Evolutionary conservation across 2,329 filamentous ascomycete genomes (phyloP).

Genomic region (Verticillium klebahnii): DNA sequence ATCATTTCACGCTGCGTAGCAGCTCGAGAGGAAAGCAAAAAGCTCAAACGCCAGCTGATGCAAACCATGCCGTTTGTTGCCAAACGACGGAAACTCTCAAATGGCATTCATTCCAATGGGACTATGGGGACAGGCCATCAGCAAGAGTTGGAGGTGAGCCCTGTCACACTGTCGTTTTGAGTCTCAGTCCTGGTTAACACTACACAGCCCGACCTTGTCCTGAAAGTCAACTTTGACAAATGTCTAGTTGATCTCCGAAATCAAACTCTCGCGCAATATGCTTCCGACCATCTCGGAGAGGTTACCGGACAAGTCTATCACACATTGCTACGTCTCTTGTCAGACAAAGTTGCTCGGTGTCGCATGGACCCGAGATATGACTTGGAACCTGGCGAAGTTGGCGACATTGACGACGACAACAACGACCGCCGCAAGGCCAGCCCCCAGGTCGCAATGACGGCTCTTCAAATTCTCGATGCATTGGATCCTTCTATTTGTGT

Average conservation of each 20-base stretch:
- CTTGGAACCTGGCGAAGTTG: constrained; percentile 16
- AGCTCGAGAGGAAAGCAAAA: constrained; percentile 47
- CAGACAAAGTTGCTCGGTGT: constrained; percentile 64
- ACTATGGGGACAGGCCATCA: constrained; percentile 26
- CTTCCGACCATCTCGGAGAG: constrained; percentile 63
- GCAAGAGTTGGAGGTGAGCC: constrained; percentile 49
- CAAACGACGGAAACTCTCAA: constrained; percentile 53
- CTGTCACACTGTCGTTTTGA: constrained; percentile 1
- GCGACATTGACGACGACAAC: constrained; percentile 30
- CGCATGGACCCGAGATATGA: constrained; percentile 52
- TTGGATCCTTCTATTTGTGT: constrained; percentile 49
- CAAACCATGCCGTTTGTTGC: constrained; percentile 30
- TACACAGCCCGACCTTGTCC: constrained; percentile 62
- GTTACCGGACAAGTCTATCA: constrained; percentile 76
- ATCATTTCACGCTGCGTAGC: constrained; percentile 49
- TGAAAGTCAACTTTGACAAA: constrained; percentile 82
- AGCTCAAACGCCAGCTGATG: constrained; percentile 47
- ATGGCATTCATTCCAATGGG: constrained; percentile 36
- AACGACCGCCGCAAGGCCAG: constrained; percentile 16
- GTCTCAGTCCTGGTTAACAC: background rate
- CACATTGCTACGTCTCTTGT: constrained; percentile 65
- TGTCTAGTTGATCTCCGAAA: constrained; percentile 80
- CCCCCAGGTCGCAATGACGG: constrained; percentile 38
- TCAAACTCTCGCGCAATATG: constrained; percentile 68
- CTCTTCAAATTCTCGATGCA: constrained; percentile 50